These are phyloP conservation scores for Termitomyces sp. DNA, from an alignment of 768 basidiomycete genomes.

Conservation along the genomic window DNA sequence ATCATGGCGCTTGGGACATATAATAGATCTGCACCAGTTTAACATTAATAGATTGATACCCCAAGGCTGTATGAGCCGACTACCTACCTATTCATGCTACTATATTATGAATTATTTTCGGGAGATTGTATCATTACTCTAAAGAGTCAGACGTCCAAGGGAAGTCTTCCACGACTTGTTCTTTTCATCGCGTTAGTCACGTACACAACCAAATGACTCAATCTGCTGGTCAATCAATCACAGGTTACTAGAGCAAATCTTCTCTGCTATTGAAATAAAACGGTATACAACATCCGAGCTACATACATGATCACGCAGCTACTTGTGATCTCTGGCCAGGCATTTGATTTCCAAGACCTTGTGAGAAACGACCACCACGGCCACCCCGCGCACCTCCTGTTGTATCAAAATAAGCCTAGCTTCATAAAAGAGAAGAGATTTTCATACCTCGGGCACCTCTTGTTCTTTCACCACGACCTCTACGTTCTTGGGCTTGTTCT, in stretches of 20 bases:
- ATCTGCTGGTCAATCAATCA: neutral
- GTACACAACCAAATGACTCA: no score
- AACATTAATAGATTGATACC: conserved; percentile 9
- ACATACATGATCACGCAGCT: conserved; percentile 4
- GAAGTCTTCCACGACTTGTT: no score
- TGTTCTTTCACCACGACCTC: conserved; percentile 70
- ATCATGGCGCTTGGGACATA: neutral
- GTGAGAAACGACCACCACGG: conserved; percentile 77
- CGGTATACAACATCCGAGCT: neutral
- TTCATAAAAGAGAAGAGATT: neutral
- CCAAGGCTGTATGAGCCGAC: neutral
- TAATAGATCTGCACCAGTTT: conserved; percentile 1
- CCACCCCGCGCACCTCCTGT: conserved; percentile 63
- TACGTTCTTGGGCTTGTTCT: conserved; percentile 75
- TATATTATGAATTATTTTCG: neutral
- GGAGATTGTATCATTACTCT: neutral
- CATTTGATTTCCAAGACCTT: conserved; percentile 84
- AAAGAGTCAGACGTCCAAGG: neutral
- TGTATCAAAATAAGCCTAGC: conserved; percentile 1
- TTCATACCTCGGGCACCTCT: conserved; percentile 59
- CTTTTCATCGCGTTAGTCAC: no score
- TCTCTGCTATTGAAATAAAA: neutral
- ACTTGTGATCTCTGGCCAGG: conserved; percentile 35
- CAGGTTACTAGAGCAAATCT: neutral
- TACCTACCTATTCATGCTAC: neutral